Evolutionary conservation across 169 alveolate species (phyloP), one percentile per base, ranked within the genome.

Genomic region (Plasmodium falciparum): DNA sequence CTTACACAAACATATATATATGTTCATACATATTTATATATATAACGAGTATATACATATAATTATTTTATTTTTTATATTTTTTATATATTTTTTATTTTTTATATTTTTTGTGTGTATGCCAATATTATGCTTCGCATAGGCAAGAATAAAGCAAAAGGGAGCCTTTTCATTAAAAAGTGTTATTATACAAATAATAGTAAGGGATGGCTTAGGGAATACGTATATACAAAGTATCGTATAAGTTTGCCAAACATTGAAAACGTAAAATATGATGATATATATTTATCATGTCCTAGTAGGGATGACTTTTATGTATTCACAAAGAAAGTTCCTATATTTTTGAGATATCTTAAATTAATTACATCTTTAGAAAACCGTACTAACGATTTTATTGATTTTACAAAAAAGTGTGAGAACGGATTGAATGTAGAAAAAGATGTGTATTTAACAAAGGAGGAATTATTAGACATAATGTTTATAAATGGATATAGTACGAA

Each of bases 341-440:
- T 96, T 72, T 92, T 96, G 6, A 83, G 95, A 58, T 96, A 93
- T 86, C 58, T 96, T 58, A 96, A 96, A 94, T 95, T 96, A 45
- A 76, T 96, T 22, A 95, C 97, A 9, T 93, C 94, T 15, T 88
- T 95, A 26, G 97, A 96, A 85, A 93, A 94, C 78, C 88, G 98
- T 62, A 93, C 90, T 66, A 89, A 90, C 1, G 96, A 93, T 20
- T 96, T 96, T 89, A 73, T 95, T 17, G 94, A 94, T 62, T 96
- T 94, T 29, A 96, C 96, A n/a, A 92, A 83, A 88, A 89, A 97
- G 70, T 96, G 98, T 67, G 96, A 93, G 74, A 92, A 92, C 74
- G 98, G 98, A 1, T 94, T 96, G 13, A 95, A 93, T 22, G 97
- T 96, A 65, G 98, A 96, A 92, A 96, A 96, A 90, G 98, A 96